Evolutionary conservation across 2,329 filamentous ascomycete species (phyloP).

Genomic region (Aspergillus fijiensis): DNA sequence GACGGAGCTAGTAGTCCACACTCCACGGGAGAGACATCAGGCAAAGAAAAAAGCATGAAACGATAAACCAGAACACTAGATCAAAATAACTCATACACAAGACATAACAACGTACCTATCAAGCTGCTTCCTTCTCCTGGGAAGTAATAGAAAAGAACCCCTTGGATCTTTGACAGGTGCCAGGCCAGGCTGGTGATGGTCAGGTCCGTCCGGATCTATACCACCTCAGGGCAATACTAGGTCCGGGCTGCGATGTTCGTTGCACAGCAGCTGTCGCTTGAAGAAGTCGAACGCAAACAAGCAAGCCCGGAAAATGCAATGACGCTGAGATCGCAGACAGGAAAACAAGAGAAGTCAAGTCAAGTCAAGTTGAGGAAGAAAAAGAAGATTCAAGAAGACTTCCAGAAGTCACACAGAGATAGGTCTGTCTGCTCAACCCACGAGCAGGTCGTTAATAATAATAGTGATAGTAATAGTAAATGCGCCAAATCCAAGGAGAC

Average conservation of each 20-base stretch:
- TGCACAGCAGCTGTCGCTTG: slow-evolving; percentile 7
- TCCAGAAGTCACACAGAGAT: slow-evolving; percentile 16
- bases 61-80: background rate
- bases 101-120: slow-evolving; percentile 14
- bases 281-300: background rate
- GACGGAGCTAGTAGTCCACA: slow-evolving; percentile 7
- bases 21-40: background rate
- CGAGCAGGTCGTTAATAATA: slow-evolving; percentile 12
- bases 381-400: slow-evolving; percentile 14
- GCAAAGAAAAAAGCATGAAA: background rate
- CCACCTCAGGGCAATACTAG: slow-evolving; percentile 12
- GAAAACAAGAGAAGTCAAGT: background rate
- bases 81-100: background rate
- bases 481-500: slow-evolving; percentile 5
- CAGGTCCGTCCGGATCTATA: slow-evolving; percentile 12
- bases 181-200: background rate
- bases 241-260: slow-evolving; percentile 14
- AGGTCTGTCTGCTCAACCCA: slow-evolving; percentile 10
- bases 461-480: slow-evolving; percentile 8
- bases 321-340: background rate
- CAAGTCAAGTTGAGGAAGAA: slow-evolving; percentile 5
- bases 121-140: slow-evolving; percentile 5
- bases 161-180: background rate
- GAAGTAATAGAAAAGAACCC: background rate
- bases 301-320: background rate